phyloP scores from a whole-genome alignment of 129 eudicot species.

The Flaveria brownii region DNA sequence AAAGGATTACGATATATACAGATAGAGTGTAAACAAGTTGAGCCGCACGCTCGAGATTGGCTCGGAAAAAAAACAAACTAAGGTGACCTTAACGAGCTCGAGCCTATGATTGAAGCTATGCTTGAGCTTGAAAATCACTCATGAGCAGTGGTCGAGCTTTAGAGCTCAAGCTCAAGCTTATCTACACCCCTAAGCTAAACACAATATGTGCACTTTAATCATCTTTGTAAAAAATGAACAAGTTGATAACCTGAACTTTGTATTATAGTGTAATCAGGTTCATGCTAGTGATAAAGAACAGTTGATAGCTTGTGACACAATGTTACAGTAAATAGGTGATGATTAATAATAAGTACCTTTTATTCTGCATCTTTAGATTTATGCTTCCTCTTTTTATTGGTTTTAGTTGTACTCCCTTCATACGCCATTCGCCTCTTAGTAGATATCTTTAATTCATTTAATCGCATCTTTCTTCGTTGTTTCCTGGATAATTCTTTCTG shows the following conservation, averaged over 20 bases:
- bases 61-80: background rate
- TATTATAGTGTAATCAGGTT: background rate
- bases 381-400: constrained; percentile 55
- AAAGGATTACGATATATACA: background rate
- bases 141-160: no score
- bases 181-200: no score
- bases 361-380: constrained; percentile 26
- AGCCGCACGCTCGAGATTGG: background rate
- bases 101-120: no score
- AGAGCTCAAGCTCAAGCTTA: no score
- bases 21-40: background rate
- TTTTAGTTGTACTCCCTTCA: constrained; percentile 44
- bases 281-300: background rate
- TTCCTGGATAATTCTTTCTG: constrained; percentile 43
- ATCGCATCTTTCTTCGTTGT: constrained; percentile 48
- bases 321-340: background rate
- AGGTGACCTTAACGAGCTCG: background rate
- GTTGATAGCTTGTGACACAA: background rate
- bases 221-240: background rate
- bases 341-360: constrained; percentile 25
- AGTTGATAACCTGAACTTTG: background rate
- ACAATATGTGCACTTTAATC: background rate
- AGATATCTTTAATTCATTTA: constrained; percentile 47
- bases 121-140: no score
- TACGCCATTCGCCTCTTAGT: constrained; percentile 64